Conservation (phyloP, 768 basidiomycete genomes). For the Punctularia strigosozonata region DNA sequence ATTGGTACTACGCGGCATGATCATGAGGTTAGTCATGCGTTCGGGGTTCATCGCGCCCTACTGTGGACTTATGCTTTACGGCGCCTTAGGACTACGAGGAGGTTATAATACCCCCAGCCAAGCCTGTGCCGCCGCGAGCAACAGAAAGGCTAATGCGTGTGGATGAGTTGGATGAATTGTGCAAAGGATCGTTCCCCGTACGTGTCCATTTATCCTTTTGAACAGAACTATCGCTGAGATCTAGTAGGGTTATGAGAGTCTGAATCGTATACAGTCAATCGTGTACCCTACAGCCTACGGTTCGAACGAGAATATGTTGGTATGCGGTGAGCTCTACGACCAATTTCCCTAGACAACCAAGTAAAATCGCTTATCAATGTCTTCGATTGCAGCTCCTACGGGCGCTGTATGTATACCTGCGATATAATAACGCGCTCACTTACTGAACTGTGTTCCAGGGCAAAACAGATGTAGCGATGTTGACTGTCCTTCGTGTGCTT, state of each 20-base stretch:
- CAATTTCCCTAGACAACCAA: conserved; percentile 1
- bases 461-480: conserved; percentile 97
- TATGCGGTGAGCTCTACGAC: conserved; percentile 53
- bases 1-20: conserved; percentile 63
- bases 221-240: background rate
- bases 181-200: conserved; percentile 78
- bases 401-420: conserved; percentile 63
- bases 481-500: conserved; percentile 83
- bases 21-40: conserved; percentile 46
- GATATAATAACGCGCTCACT: background rate
- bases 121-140: conserved; percentile 55
- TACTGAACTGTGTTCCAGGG: conserved; percentile 38
- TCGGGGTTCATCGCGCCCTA: background rate
- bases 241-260: conserved; percentile 63
- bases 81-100: conserved; percentile 68
- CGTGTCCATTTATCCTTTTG: conserved; percentile 9
- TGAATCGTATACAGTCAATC: conserved; percentile 94
- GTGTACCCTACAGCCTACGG: conserved; percentile 87
- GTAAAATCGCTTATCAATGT: conserved; percentile 1
- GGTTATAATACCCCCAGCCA: conserved; percentile 80
- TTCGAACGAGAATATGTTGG: conserved; percentile 93
- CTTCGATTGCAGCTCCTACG: conserved; percentile 62
- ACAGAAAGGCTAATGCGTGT: conserved; percentile 66
- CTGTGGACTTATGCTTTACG: background rate
- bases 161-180: conserved; percentile 62